phyloP scores from a whole-genome alignment of 2,329 filamentous ascomycete genomes.

The Parastagonospora avenae region DNA sequence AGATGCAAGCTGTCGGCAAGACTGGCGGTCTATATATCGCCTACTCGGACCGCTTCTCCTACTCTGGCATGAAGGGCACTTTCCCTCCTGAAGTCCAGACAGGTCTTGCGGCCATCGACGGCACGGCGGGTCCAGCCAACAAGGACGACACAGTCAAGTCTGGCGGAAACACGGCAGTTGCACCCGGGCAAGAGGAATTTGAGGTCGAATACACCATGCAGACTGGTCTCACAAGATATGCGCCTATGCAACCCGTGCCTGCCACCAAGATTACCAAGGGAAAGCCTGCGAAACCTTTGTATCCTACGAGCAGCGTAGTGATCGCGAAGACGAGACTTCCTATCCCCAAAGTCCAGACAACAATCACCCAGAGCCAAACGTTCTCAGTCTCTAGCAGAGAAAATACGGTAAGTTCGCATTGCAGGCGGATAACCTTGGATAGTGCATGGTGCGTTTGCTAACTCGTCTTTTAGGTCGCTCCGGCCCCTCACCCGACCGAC shows the following conservation, averaged over 20 bases:
- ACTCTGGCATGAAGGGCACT: slow-evolving; percentile 66
- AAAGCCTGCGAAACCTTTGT: slow-evolving; percentile 55
- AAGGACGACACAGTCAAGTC: slow-evolving; percentile 27
- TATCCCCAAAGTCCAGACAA: slow-evolving; percentile 53
- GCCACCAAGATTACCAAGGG: slow-evolving; percentile 61
- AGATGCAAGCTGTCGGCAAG: slow-evolving; percentile 60
- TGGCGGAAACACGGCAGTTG: slow-evolving; percentile 11
- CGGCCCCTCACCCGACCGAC: slow-evolving; percentile 56
- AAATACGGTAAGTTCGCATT: slow-evolving; percentile 60
- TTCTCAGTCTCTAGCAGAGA: slow-evolving; percentile 58
- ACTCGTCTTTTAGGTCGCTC: slow-evolving; percentile 54
- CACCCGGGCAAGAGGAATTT: slow-evolving; percentile 38
- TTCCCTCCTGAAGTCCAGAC: slow-evolving; percentile 55
- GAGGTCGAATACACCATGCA: slow-evolving; percentile 61
- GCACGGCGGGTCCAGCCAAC: slow-evolving; percentile 35
- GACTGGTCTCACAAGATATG: slow-evolving; percentile 63
- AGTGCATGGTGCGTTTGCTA: slow-evolving; percentile 9
- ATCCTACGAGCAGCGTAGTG: slow-evolving; percentile 60
- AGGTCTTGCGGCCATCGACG: slow-evolving; percentile 34
- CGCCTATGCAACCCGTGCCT: slow-evolving; percentile 65
- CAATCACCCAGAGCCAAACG: slow-evolving; percentile 58
- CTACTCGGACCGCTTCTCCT: slow-evolving; percentile 68
- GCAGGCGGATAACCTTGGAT: not conserved
- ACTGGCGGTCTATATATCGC: slow-evolving; percentile 62
- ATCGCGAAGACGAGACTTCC: slow-evolving; percentile 59